Evolutionary conservation across 495 filamentous ascomycete genomes (phyloP).

Genomic region (Penicillium manginii): DNA sequence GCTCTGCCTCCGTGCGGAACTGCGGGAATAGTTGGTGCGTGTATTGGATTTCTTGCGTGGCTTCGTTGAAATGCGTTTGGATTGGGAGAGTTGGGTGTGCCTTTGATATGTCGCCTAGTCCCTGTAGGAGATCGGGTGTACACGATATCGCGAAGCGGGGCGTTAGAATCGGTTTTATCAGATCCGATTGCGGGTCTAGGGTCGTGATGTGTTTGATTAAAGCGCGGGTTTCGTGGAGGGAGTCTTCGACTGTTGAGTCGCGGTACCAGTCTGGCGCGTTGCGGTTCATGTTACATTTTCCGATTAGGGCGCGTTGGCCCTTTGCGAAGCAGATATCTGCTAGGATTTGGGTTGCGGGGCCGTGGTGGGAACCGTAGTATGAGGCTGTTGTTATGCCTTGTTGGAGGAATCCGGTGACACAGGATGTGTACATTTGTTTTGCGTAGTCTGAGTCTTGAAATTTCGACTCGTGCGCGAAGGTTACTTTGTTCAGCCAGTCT

Average conservation of each 20-base stretch:
- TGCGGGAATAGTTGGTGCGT: constrained; percentile 57
- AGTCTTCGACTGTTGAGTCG: constrained; percentile 51
- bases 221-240: constrained; percentile 54
- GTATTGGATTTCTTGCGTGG: constrained; percentile 55
- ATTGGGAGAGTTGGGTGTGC: constrained; percentile 58
- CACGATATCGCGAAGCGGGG: constrained; percentile 69
- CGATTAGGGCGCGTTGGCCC: constrained; percentile 67
- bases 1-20: constrained; percentile 55
- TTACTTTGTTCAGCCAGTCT: constrained; percentile 62
- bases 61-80: constrained; percentile 70
- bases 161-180: constrained; percentile 63
- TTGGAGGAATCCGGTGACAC: constrained; percentile 59
- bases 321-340: constrained; percentile 58
- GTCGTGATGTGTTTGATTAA: constrained; percentile 51
- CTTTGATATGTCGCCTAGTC: constrained; percentile 54
- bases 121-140: constrained; percentile 51
- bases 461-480: constrained; percentile 65
- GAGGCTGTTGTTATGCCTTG: constrained; percentile 69
- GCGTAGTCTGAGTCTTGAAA: constrained; percentile 60
- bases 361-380: constrained; percentile 66
- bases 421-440: constrained; percentile 50
- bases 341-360: constrained; percentile 59
- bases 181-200: constrained; percentile 24
- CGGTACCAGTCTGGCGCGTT: constrained; percentile 63
- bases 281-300: constrained; percentile 69